Evolutionary conservation across 768 basidiomycete species (phyloP), one percentile per base, ranked within the genome.

Genomic region (Hypholoma fasciculare): DNA sequence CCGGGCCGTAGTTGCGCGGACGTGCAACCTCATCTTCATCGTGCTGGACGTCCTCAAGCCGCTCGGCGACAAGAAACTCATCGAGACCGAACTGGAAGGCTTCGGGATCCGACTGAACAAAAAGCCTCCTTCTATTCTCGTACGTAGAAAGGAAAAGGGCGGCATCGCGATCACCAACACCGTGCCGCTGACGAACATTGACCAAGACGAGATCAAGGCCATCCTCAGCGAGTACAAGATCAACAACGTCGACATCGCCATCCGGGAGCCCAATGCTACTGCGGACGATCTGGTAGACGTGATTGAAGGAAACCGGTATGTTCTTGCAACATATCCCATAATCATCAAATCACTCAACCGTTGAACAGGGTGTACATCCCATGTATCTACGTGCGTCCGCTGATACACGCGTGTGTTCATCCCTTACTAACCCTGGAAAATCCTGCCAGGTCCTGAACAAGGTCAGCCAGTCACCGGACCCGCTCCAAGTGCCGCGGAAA

Each of bases 11-110:
- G 97, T 99, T 63, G 96, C 97, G 7, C 87, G 97, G 59, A 98
- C 97, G 40, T 98, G 97, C 72, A 94, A 98, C 72, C 87, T 98
- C 37, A 98, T 99, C 60, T 98, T 98, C 74, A 98, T 99, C 71
- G 92, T 98, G 27, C 85, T 99, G 49, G 97, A 99, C 67, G 97
- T 99, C 26, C 84, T 97, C 37, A 99, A 98, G 76, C 97, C 97
- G n/a, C 84, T 98, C 16, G 92, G 90, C 23, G 96, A 98, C 78
- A 94, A 97, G 68, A 89, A 82, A 57, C 76, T 97, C 66, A 93
- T 99, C 57, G 94, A 98, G 74, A 67, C 79, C 36, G 97, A 99
- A 72, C 76, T 99, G 59, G 97, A 99, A 80, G 94, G 95, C n/a
- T 98, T 98, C 67, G 97, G 96, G 9, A 97, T 98, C 65, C 83